Base-by-base conservation (phyloP, 1,139 yeast genomes). In the Debaryomycetaceae sp. region DNA sequence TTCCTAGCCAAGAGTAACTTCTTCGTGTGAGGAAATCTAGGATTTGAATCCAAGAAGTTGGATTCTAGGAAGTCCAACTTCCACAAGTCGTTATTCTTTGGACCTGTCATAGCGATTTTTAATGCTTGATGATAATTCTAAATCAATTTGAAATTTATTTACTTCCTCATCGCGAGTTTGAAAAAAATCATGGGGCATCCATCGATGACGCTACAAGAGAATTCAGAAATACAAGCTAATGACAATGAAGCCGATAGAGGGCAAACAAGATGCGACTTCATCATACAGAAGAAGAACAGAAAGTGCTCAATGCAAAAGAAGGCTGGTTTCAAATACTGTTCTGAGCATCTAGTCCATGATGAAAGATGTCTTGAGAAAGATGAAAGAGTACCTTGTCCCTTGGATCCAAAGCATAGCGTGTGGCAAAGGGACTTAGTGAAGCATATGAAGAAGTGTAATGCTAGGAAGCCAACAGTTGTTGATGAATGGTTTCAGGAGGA, bases 351-450 rank as follows among this genome's bases (percentile, higher is more conserved):
- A 61, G 61, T 57, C 14, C 49, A 50, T 13, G 57, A 51, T 24
- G 50, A 49, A 6, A 51, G 47, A 20, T 49, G 47, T 6, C 42
- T 44, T 8, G 33, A 34, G 20, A 62, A 67, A 13, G 40, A 38
- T 7, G 67, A 66, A 31, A 66, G 97, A 49, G 73, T 90, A 0
- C 80, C 84, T 4, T 90, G 97, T 62, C 91, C 97, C 0, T 59
- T 84, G 33, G 96, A 89, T 58, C 80, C 84, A 0, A 72, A 78
- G 5, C 97, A 90, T 60, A 76, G 86, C 0, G 81, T 90, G 0
- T 83, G 89, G 87, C 69, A 70, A 41, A 68, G 73, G 38, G 82
- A 80, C 43, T 59, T 88, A 40, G 62, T 67, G 6, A 63, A 59
- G 24, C 97, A 90, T 63, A 40, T 84, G 44, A 68, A 65, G 45